Percentiles rank a stretch among this genome's conserved stretches.
Evolutionary conservation across 2,329 filamentous ascomycete genomes (phyloP).

Genomic region (Onygenales sp.): DNA sequence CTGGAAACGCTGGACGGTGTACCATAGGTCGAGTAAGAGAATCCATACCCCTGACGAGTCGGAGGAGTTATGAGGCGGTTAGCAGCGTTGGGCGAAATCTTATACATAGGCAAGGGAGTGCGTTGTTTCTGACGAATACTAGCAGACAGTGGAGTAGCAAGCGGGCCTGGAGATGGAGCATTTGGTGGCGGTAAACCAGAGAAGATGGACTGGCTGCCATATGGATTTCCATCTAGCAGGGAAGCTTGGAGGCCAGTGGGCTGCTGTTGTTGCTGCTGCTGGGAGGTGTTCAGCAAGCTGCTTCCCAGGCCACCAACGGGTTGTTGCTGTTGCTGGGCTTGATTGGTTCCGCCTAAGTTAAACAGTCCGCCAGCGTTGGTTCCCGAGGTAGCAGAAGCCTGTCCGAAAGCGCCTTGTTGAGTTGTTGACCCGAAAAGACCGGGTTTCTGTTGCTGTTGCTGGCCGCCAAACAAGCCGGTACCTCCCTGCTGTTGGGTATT

Average conservation of each 20-base stretch:
- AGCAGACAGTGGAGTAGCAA: constrained; percentile 79
- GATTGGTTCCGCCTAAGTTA: constrained; percentile 5
- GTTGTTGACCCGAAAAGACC: constrained; percentile 42
- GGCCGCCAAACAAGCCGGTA: constrained; percentile 33
- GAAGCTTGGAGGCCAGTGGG: constrained; percentile 58
- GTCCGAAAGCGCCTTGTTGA: constrained; percentile 20
- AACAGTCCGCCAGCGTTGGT: constrained; percentile 13
- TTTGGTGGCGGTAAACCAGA: constrained; percentile 56
- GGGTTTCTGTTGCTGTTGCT: constrained; percentile 47
- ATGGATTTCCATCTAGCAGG: constrained; percentile 75
- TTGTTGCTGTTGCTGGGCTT: constrained; percentile 23
- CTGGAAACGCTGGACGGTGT: constrained; percentile 64
- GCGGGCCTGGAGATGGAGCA: constrained; percentile 67
- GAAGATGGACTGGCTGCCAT: constrained; percentile 81
- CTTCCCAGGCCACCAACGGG: constrained; percentile 31
- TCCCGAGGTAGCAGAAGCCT: constrained; percentile 17
- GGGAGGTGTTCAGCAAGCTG: constrained; percentile 38
- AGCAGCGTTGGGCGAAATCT: constrained; percentile 71
- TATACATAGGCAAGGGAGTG: constrained; percentile 76
- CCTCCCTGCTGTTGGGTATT: constrained; percentile 23
- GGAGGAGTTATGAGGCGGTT: constrained; percentile 75
- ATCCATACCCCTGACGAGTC: constrained; percentile 73
- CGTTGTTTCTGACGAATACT: constrained; percentile 67
- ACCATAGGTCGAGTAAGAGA: constrained; percentile 86
- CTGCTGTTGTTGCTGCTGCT: constrained; percentile 23